phyloP scores from a whole-genome alignment of 2,329 filamentous ascomycete species.

The Xylariomycetidae sp. region DNA sequence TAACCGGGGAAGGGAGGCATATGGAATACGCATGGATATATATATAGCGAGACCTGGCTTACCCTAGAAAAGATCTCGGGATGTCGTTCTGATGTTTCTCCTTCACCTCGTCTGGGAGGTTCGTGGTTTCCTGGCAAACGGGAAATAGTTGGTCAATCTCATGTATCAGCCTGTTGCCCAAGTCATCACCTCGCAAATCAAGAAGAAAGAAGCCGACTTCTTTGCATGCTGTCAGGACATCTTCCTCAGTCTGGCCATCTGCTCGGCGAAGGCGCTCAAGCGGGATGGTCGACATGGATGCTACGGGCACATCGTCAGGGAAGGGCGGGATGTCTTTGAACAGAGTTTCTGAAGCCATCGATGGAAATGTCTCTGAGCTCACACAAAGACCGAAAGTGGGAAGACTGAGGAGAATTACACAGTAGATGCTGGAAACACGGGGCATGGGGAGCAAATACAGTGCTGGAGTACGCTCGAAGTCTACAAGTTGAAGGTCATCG shows the following conservation, averaged over 20 bases:
- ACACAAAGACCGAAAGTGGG: too few relatives aligned
- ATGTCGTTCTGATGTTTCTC: slow-evolving; percentile 5
- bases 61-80: slow-evolving; percentile 11
- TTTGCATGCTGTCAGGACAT: slow-evolving; percentile 1
- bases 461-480: too few relatives aligned
- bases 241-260: slow-evolving; percentile 1
- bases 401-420: too few relatives aligned
- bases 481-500: too few relatives aligned
- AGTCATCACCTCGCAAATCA: slow-evolving; percentile 6
- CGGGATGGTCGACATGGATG: slow-evolving; percentile 8
- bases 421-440: too few relatives aligned
- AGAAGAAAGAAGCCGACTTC: slow-evolving; percentile 15
- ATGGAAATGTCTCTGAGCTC: too few relatives aligned
- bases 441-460: too few relatives aligned
- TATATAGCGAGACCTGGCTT: slow-evolving; percentile 1
- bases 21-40: too few relatives aligned
- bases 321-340: slow-evolving; percentile 11
- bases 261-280: slow-evolving; percentile 1
- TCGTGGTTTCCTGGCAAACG: slow-evolving; percentile 4
- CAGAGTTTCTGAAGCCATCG: slow-evolving; percentile 7
- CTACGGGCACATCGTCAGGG: slow-evolving; percentile 11
- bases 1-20: background rate
- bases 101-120: slow-evolving; percentile 6
- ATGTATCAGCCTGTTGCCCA: slow-evolving; percentile 1
- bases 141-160: slow-evolving; percentile 11